Evolutionary conservation across 495 filamentous ascomycete genomes (phyloP).

Genomic region (Podospora australis): DNA sequence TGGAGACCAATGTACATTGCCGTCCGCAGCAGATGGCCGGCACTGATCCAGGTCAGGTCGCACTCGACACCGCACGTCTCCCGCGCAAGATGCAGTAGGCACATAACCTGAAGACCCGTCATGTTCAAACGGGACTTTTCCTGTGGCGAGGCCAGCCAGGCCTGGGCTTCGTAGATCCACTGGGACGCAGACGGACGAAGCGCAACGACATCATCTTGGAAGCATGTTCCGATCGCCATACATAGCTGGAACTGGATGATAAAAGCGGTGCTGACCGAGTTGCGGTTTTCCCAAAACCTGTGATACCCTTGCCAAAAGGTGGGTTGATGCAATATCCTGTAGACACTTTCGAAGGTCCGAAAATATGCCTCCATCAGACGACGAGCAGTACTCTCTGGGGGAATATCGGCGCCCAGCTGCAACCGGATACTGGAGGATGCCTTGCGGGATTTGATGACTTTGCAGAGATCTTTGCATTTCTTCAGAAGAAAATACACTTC

Average conservation of each 20-base stretch:
- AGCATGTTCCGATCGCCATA: conserved; percentile 54
- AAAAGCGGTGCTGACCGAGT: conserved; percentile 32
- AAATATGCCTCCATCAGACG: conserved; percentile 48
- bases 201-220: conserved; percentile 44
- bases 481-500: conserved; percentile 29
- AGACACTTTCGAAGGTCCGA: conserved; percentile 42
- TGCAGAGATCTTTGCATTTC: conserved; percentile 42
- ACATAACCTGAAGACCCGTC: conserved; percentile 50
- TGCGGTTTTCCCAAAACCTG: conserved; percentile 33
- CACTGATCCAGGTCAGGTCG: conserved; percentile 54
- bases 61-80: conserved; percentile 49
- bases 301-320: conserved; percentile 47
- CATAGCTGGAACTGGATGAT: conserved; percentile 56
- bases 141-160: conserved; percentile 51
- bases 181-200: conserved; percentile 46
- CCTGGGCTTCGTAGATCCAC: conserved; percentile 59
- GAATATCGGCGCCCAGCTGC: conserved; percentile 30
- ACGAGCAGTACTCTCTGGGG: conserved; percentile 34
- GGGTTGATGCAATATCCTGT: conserved; percentile 48
- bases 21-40: conserved; percentile 50
- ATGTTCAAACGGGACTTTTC: conserved; percentile 51
- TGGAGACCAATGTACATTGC: conserved; percentile 59
- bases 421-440: conserved; percentile 23
- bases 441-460: conserved; percentile 38
- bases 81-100: conserved; percentile 54